Evolutionary conservation across 1,139 yeast genomes (phyloP).

Genomic region (Lodderomyces beijingensis): DNA sequence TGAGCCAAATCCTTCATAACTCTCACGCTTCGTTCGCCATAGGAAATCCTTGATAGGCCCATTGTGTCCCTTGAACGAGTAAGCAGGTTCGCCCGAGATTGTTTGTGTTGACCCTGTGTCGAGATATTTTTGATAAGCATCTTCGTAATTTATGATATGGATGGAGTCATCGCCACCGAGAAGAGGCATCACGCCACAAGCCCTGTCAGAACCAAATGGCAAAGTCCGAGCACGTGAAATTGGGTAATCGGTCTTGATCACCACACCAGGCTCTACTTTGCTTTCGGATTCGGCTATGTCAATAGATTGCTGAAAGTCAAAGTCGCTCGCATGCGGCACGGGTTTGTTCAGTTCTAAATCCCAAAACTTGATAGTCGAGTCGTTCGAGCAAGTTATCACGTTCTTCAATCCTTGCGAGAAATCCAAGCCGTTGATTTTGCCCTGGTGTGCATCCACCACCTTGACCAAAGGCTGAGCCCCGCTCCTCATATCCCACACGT

Average conservation of each 20-base stretch:
- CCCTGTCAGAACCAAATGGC: constrained; percentile 80
- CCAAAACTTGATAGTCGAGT: constrained; percentile 86
- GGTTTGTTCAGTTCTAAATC: constrained; percentile 42
- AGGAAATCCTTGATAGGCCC: constrained; percentile 84
- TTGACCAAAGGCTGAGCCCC: constrained; percentile 72
- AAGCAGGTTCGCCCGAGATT: constrained; percentile 39
- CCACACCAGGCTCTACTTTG: constrained; percentile 43
- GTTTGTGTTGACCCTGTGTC: constrained; percentile 25
- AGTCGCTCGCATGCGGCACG: constrained; percentile 14
- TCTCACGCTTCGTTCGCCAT: constrained; percentile 64
- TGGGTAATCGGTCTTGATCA: constrained; percentile 73
- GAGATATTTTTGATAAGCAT: constrained; percentile 38
- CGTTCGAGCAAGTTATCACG: constrained; percentile 80
- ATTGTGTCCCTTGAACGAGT: constrained; percentile 72
- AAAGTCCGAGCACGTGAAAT: constrained; percentile 82
- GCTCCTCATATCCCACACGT: constrained; percentile 83
- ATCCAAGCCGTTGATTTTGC: constrained; percentile 86
- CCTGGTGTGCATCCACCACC: constrained; percentile 63
- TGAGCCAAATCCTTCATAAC: constrained; percentile 33
- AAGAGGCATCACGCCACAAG: constrained; percentile 83
- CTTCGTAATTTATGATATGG: constrained; percentile 56
- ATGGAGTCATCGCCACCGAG: constrained; percentile 81
- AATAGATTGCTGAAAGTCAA: constrained; percentile 26
- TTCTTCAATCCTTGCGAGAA: constrained; percentile 60
- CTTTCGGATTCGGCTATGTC: constrained; percentile 12